Evolutionary conservation across 768 basidiomycete genomes (phyloP), one percentile per base, ranked within the genome.

Genomic region (Stropharia rugosoannulata): DNA sequence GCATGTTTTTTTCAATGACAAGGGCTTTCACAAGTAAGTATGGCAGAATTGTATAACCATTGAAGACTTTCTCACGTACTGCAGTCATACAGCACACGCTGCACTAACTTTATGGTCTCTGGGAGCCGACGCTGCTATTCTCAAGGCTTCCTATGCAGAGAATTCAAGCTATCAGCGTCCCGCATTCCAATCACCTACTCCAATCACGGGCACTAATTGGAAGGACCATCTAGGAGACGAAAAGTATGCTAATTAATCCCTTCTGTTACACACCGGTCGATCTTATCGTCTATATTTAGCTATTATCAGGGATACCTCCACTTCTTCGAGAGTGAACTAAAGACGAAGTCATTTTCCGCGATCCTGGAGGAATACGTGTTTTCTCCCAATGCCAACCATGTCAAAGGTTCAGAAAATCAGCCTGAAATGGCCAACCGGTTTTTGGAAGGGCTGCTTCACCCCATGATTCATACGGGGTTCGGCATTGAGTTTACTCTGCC

Each of bases 361-460:
- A 66, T 76, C 1, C 61, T 87, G n/a, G 84, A 87, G 49, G 76
- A 79, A 49, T 87, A 80, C 57, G 54, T 88, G 13, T 82, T 86
- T 63, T 79, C 82, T 3, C 41, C 61, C 1, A 65, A 73, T 37
- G 80, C 70, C 49, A 84, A 83, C 50, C 73, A 74, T 43, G 65
- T 67, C 18, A 60, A 15, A 55, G 45, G 61, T 56, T 68, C 63
- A 4, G 63, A 64, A 1, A 60, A 67, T 38, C 73, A 78, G 12
- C 80, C 81, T 1, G 58, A 63, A 44, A 71, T 72, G 71, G 55
- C 74, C 41, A 67, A 67, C 43, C 75, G 86, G 11, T 76, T 83
- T 62, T 19, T 83, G 9, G 77, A 70, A 0, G 80, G 80, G 1
- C 60, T 85, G 2, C n/a, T 87, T 4, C 86, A 87, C 56, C 84